Base-by-base conservation (phyloP, 148 eudicot species). In the Amaranthus hypochondriacus region DNA sequence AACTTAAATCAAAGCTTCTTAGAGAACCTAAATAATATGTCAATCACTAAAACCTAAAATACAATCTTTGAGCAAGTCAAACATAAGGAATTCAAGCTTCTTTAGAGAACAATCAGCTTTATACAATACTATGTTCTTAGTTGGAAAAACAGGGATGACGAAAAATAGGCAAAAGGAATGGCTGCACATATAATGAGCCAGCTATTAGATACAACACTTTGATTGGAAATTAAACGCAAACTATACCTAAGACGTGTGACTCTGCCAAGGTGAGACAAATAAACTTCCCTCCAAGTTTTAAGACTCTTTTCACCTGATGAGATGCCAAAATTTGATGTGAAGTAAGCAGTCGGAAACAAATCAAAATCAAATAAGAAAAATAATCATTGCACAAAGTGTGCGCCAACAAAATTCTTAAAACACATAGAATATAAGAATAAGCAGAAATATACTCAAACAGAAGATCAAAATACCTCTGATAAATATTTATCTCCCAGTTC, bases 251-350 rank as follows among this genome's bases (percentile, higher is more conserved):
- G 44, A 95, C 98, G 68, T 92, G 98, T 73, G 90, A 83, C 82
- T 95, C 98, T 8, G 85, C 98, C 79, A 95, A 79, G 43, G 98
- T 90, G 76, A 95, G 96, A 83, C 97, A 95, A 6, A 92, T 76
- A 71, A 85, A 95, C 80, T 86, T 95, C 56, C 98, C 98, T 62
- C 89, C 96, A 42, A 52, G 56, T 77, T 87, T 92, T 68, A 92
- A 77, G 59, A 95, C 91, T 78, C 98, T 85, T 84, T 86, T 95
- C 53, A 92, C 98, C 98, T 94, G 89, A 58, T 18, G 15, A 80
- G 54, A 72, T 48, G 75, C 53, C 75, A 71, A 54, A 28, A 53
- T 59, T 55, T 6, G 68, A 62, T 1, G 70, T 62, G 59, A 77
- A 69, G 61, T 11, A 21, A 8, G 56, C 8, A 44, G 46, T 4